Evolutionary conservation across 1,284 basidiomycete species (phyloP).

Genomic region (Coniophora puteana): DNA sequence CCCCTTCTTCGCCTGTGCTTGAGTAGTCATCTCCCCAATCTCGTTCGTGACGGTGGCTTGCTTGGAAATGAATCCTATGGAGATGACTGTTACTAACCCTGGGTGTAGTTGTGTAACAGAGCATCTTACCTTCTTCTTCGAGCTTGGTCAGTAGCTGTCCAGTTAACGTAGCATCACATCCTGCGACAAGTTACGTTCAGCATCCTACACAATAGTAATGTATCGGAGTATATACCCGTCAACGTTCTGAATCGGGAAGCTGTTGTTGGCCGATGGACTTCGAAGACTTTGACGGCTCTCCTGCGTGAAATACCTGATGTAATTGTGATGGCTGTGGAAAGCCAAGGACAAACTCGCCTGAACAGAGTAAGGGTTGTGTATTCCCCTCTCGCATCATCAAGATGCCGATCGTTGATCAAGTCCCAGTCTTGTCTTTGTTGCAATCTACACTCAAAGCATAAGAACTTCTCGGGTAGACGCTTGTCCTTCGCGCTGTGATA

Average conservation of each 20-base stretch:
- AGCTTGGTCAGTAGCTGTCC: slow-evolving; percentile 64
- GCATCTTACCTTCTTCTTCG: slow-evolving; percentile 57
- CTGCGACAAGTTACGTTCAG: slow-evolving; percentile 29
- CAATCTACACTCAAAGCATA: slow-evolving; percentile 71
- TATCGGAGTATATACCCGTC: slow-evolving; percentile 43
- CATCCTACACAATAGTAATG: neutral
- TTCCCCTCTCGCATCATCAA: slow-evolving; percentile 55
- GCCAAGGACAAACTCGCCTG: slow-evolving; percentile 39
- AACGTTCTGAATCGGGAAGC: slow-evolving; percentile 53
- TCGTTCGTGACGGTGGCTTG: slow-evolving; percentile 47
- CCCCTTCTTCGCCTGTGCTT: slow-evolving; percentile 33
- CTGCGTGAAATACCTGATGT: slow-evolving; percentile 32
- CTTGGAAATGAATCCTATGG: slow-evolving; percentile 57
- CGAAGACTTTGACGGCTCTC: slow-evolving; percentile 69
- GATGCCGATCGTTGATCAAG: slow-evolving; percentile 54
- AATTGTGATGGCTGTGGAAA: neutral
- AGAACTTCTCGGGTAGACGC: slow-evolving; percentile 53
- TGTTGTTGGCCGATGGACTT: slow-evolving; percentile 44
- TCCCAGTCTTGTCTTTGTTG: slow-evolving; percentile 63
- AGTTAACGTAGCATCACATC: slow-evolving; percentile 50
- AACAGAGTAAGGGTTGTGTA: slow-evolving; percentile 68
- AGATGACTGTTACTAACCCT: slow-evolving; percentile 4
- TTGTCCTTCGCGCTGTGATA: slow-evolving; percentile 58
- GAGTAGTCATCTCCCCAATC: slow-evolving; percentile 43
- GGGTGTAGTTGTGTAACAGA: neutral